Conservation (phyloP, 768 basidiomycete genomes). For the Amylocystis lapponica region DNA sequence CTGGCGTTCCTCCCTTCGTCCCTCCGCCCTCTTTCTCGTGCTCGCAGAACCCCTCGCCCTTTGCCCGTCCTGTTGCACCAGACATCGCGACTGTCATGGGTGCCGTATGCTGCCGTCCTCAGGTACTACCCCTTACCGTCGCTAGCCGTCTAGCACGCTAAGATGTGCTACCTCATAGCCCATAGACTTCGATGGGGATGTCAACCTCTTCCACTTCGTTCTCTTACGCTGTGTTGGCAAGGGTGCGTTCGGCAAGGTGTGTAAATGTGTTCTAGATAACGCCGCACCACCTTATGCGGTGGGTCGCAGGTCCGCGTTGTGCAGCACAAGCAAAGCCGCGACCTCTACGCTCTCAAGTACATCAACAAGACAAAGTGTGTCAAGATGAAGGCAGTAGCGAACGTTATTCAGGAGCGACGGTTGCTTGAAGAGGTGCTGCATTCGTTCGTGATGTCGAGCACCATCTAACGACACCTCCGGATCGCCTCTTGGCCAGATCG, state of each 20-base stretch:
- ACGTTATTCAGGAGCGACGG: slow-evolving; percentile 94
- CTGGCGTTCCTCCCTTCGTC: slow-evolving; percentile 8
- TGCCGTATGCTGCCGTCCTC: slow-evolving; percentile 78
- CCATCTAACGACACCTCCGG: no score
- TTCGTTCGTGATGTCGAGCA: slow-evolving; percentile 8
- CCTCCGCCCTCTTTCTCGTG: slow-evolving; percentile 1
- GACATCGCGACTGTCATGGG: slow-evolving; percentile 49
- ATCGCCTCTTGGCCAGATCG: slow-evolving; percentile 63
- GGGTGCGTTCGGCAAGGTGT: slow-evolving; percentile 96
- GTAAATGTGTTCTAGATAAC: slow-evolving; percentile 10
- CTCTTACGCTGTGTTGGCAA: slow-evolving; percentile 96
- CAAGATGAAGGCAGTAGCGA: slow-evolving; percentile 97
- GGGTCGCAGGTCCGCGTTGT: slow-evolving; percentile 87
- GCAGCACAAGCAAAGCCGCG: slow-evolving; percentile 97
- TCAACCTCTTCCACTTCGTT: slow-evolving; percentile 95
- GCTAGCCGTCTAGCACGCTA: neutral
- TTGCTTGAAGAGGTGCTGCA: slow-evolving; percentile 83
- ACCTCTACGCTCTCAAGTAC: slow-evolving; percentile 96
- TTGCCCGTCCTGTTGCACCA: slow-evolving; percentile 9
- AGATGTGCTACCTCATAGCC: slow-evolving; percentile 45
- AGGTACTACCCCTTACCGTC: slow-evolving; percentile 39
- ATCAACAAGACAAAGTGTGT: slow-evolving; percentile 98
- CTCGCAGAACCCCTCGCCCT: no score
- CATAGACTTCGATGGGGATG: slow-evolving; percentile 92
- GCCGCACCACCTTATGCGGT: neutral